Base-by-base conservation (phyloP, 768 basidiomycete species). In the Infundibulicybe gibba region DNA sequence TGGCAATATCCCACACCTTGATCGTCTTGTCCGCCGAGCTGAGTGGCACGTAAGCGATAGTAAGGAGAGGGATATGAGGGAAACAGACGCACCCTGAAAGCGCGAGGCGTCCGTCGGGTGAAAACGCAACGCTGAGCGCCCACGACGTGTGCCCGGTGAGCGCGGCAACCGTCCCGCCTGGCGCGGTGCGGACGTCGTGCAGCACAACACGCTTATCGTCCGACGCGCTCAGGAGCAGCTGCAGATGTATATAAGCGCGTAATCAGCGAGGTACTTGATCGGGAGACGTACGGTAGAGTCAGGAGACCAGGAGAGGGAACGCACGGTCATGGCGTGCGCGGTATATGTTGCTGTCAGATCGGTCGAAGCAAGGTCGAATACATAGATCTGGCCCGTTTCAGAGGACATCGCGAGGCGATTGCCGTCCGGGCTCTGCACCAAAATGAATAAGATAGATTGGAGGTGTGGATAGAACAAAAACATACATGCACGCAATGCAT, bases 161-260 rank as follows among this genome's bases (percentile, higher is more conserved):
- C 9, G 90, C 83, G 12, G 94, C 90, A 15, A 94, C 90, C 1
- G 86, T 85, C 34, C 88, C 86, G 15, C 90, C 85, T 38, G 80
- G 73, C 5, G 84, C 71, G n/a, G 77, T 73, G 46, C 94, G 84
- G 13, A 94, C 88, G 60, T 97, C 94, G 63, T 95, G 91, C 41
- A 95, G 66, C 44, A 92, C 84, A 49, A 97, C 83, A 14, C 90
- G 81, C 63, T 91, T 92, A 66, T 95, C 94, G 62, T 97, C 94
- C 3, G 92, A 94, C 2, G 87, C 94, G 37, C 90, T 93, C 43
- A 94, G 71, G 3, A 97, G 75, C 44, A 91, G 76, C 93, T 97
- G 31, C n/a, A 16, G 30, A 10, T 31, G 33, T 6, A 30, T 20
- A n/a, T 31, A n/a, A 47, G 30, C 34, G 9, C 37, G 14, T 15